Conservation (phyloP, 352 stramenopile species). For the Phytophthora europaea region DNA sequence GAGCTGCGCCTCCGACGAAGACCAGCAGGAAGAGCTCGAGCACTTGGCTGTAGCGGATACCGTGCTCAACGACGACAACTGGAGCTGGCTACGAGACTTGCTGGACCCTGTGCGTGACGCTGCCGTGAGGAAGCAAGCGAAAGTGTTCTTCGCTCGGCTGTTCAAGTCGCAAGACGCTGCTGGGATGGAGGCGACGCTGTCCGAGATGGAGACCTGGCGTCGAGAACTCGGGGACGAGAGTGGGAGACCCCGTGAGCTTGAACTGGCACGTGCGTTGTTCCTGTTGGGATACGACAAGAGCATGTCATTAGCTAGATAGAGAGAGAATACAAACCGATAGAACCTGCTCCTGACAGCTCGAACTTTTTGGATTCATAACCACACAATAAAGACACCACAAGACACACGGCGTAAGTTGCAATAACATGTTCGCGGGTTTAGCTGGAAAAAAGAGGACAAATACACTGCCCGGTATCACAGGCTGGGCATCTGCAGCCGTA, state of each 20-base stretch:
- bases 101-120: constrained; percentile 27
- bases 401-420: constrained; percentile 11
- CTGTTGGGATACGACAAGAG: constrained; percentile 54
- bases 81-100: constrained; percentile 40
- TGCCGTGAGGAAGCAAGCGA: constrained; percentile 20
- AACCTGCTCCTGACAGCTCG: neutral
- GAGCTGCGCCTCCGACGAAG: constrained; percentile 24
- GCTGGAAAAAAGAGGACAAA: constrained; percentile 22
- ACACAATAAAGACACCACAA: constrained; percentile 32
- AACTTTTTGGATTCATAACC: constrained; percentile 19
- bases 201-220: constrained; percentile 46
- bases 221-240: constrained; percentile 11
- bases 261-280: constrained; percentile 41
- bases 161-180: constrained; percentile 25
- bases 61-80: constrained; percentile 40
- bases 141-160: constrained; percentile 45
- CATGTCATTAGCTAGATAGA: constrained; percentile 38
- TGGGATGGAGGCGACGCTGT: constrained; percentile 26
- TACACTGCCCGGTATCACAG: constrained; percentile 16
- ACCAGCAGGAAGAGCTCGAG: constrained; percentile 25
- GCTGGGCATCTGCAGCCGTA: constrained; percentile 2
- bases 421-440: constrained; percentile 17
- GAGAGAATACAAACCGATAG: constrained; percentile 21
- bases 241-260: constrained; percentile 12
- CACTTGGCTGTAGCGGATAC: constrained; percentile 36